Evolutionary conservation across 257 asterid species (phyloP), one percentile per base, ranked within the genome.

Genomic region (Galeopsis tetrahit): DNA sequence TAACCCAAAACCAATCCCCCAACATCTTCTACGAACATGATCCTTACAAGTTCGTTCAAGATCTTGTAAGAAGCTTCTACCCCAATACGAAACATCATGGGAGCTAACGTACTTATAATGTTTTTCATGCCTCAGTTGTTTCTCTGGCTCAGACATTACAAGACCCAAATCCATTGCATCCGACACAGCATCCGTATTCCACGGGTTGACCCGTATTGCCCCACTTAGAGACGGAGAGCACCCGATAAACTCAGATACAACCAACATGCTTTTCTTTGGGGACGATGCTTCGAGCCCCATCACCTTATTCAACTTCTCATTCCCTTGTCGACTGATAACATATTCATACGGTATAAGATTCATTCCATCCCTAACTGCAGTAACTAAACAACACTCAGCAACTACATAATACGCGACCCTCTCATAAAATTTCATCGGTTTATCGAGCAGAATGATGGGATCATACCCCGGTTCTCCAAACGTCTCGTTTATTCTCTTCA

Each of bases 331-430:
- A 53, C 93, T 86, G 11, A 91, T 91, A 34, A 91, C 80, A 67
- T 91, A 89, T 78, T 89, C 97, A 6, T 91, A 91, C 0, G 97
- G 97, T 48, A 91, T 91, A 28, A 91, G 95, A 85, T 91, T 91
- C 97, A 91, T 91, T 38, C 97, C 97, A 21, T 91, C 97, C 79
- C 97, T 82, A 65, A 91, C 97, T 5, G 97, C 97, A 1, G 97
- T 91, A 38, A 91, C 97, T 85, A 91, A 76, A 77, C 97, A 89
- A 69, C 97, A 89, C 72, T 89, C 96, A 0, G 97, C 91, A 2
- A 78, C 95, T 0, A 89, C 90, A 28, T 91, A 91, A 72, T 91
- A 91, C 2, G 97, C 97, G 49, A 89, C 75, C 63, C 97, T 78
- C 69, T 91, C 96, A 7, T 80, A 86, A 69, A 91, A 91, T 65